Conservation (phyloP, 306 rosid species). For the Prunus mongolica region DNA sequence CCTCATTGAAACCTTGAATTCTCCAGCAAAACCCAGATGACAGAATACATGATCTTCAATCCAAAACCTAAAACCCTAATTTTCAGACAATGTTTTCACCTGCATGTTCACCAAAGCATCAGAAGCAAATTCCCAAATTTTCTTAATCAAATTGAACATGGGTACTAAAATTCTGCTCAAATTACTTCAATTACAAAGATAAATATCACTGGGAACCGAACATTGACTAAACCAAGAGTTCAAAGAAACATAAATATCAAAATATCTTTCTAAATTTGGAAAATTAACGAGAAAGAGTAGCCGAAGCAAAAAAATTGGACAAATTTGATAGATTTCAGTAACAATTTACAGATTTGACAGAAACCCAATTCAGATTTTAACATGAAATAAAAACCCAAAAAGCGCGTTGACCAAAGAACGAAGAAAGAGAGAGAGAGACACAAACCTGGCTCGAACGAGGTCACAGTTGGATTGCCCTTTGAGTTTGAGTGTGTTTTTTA, state of each 20-base stretch:
- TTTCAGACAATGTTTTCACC: constrained; percentile 31
- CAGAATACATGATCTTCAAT: constrained; percentile 32
- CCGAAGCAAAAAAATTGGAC: neutral
- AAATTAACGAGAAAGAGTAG: neutral
- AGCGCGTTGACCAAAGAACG: constrained; percentile 3
- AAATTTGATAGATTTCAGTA: neutral
- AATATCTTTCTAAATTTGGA: neutral
- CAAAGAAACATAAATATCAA: constrained; percentile 4
- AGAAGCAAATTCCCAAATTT: constrained; percentile 5
- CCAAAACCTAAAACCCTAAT: constrained; percentile 54
- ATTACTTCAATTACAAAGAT: neutral
- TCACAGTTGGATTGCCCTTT: neutral
- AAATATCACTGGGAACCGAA: constrained; percentile 10
- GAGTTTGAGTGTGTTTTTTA: no score
- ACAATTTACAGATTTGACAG: neutral
- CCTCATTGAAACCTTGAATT: constrained; percentile 27
- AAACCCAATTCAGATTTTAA: constrained; percentile 19
- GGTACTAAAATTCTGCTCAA: neutral
- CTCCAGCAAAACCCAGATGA: constrained; percentile 38
- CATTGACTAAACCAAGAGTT: constrained; percentile 5
- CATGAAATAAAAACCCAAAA: constrained; percentile 14
- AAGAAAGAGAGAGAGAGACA: neutral
- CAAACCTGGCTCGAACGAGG: neutral
- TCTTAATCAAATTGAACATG: neutral
- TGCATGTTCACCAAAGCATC: constrained; percentile 34